These are phyloP conservation scores for Phytophthora sojae DNA, from an alignment of 352 stramenopile genomes.

Conservation along the genomic window DNA sequence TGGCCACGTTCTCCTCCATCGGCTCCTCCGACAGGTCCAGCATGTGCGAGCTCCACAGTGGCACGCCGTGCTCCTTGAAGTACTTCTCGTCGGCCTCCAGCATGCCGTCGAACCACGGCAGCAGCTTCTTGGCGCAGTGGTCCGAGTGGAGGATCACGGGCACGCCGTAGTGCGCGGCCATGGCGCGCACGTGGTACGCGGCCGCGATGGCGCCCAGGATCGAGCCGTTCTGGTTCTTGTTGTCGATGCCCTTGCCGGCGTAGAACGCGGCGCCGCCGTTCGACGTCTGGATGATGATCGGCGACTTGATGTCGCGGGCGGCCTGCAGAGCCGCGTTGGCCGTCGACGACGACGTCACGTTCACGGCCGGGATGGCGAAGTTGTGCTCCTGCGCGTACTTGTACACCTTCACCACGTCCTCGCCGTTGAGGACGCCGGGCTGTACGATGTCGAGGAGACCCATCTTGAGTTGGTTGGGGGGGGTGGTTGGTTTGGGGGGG, in stretches of 20 bases:
- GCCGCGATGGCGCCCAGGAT: conserved; percentile 83
- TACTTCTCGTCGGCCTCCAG: conserved; percentile 96
- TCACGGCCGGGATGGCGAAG: conserved; percentile 98
- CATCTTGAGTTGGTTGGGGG: conserved; percentile 51
- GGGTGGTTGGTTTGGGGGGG: neutral
- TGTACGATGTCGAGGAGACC: conserved; percentile 87
- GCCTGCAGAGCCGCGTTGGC: conserved; percentile 98
- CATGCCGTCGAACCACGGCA: conserved; percentile 98
- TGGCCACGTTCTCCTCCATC: conserved; percentile 98
- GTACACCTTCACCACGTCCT: conserved; percentile 92
- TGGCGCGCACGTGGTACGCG: conserved; percentile 96
- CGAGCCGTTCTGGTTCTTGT: conserved; percentile 93
- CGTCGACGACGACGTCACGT: conserved; percentile 96
- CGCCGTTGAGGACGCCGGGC: conserved; percentile 87
- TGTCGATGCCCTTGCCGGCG: conserved; percentile 96
- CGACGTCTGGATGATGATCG: conserved; percentile 98
- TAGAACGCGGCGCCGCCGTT: conserved; percentile 98
- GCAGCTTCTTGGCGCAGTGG: conserved; percentile 98
- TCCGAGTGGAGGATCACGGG: conserved; percentile 98
- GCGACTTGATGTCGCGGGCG: conserved; percentile 95
- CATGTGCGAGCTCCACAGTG: conserved; percentile 99
- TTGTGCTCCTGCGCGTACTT: conserved; percentile 93
- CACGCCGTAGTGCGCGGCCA: conserved; percentile 97
- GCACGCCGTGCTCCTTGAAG: conserved; percentile 94
- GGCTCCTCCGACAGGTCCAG: conserved; percentile 98